Conservation (phyloP, 768 basidiomycete species). For the Ramaria sp. region DNA sequence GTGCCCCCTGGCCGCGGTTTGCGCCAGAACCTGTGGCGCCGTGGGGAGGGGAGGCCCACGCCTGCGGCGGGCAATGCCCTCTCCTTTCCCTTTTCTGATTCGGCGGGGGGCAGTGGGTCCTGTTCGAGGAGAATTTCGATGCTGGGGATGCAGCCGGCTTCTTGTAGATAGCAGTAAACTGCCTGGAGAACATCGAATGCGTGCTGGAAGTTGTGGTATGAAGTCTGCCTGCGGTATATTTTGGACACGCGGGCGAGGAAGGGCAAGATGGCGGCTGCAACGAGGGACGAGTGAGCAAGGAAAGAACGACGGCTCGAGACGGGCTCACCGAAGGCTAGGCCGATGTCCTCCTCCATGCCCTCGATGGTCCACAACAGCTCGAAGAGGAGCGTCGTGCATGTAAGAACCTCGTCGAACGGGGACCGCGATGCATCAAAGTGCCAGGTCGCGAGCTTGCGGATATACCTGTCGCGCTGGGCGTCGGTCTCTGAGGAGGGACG, state of each 20-base stretch:
- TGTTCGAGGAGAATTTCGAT: slow-evolving; percentile 48
- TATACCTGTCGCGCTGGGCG: slow-evolving; percentile 36
- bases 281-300: not conserved
- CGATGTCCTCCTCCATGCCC: slow-evolving; percentile 30
- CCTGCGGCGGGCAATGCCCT: slow-evolving; percentile 27
- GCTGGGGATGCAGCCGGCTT: slow-evolving; percentile 74
- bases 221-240: slow-evolving; percentile 83
- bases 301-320: not conserved
- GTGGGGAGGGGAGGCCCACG: slow-evolving; percentile 29
- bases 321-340: slow-evolving; percentile 19
- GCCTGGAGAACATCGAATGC: slow-evolving; percentile 95
- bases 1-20: slow-evolving; percentile 11
- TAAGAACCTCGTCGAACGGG: slow-evolving; percentile 69
- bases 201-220: slow-evolving; percentile 97
- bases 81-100: slow-evolving; percentile 30
- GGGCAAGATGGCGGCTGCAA: slow-evolving; percentile 56
- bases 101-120: slow-evolving; percentile 24
- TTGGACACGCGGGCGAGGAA: slow-evolving; percentile 85
- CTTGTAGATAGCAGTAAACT: slow-evolving; percentile 70
- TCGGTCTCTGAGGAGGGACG: slow-evolving; percentile 24
- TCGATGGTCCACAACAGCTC: slow-evolving; percentile 75
- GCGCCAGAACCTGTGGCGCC: slow-evolving; percentile 15
- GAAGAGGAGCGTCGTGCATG: slow-evolving; percentile 78
- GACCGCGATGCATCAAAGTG: slow-evolving; percentile 83
- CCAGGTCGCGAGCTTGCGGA: slow-evolving; percentile 60